These are phyloP conservation scores for Colletotrichum lini DNA, from an alignment of 2,329 filamentous ascomycete species.

Conservation along the genomic window DNA sequence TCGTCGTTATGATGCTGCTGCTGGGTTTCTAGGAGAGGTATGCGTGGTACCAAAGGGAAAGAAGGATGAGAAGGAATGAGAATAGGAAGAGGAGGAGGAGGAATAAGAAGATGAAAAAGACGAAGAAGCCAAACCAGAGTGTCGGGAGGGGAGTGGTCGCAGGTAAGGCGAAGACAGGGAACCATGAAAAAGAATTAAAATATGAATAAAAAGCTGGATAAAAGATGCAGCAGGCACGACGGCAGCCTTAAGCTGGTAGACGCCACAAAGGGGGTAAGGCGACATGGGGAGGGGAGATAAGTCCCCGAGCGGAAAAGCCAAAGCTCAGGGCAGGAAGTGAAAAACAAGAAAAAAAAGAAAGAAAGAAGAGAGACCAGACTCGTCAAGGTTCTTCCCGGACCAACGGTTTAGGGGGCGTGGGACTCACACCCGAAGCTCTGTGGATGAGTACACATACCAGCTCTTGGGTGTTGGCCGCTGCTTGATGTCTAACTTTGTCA, in stretches of 20 bases:
- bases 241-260: background rate
- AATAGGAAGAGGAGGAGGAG: background rate
- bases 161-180: conserved; percentile 8
- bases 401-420: conserved; percentile 21
- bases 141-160: conserved; percentile 15
- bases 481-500: no score
- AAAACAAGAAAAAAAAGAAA: background rate
- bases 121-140: background rate
- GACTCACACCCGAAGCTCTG: background rate
- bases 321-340: background rate
- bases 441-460: background rate
- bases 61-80: background rate
- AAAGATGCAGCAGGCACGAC: background rate
- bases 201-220: background rate
- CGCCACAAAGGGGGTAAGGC: conserved; percentile 7
- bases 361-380: background rate
- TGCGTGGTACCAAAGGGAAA: no score
- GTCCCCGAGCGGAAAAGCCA: conserved; percentile 14
- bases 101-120: background rate
- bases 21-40: no score
- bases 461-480: background rate
- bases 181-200: background rate
- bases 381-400: conserved; percentile 32
- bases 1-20: no score
- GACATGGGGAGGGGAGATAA: background rate